Percentiles rank a stretch among this genome's conserved stretches.
Evolutionary conservation across 495 filamentous ascomycete species (phyloP).

Genomic region (Daldinia grandis): DNA sequence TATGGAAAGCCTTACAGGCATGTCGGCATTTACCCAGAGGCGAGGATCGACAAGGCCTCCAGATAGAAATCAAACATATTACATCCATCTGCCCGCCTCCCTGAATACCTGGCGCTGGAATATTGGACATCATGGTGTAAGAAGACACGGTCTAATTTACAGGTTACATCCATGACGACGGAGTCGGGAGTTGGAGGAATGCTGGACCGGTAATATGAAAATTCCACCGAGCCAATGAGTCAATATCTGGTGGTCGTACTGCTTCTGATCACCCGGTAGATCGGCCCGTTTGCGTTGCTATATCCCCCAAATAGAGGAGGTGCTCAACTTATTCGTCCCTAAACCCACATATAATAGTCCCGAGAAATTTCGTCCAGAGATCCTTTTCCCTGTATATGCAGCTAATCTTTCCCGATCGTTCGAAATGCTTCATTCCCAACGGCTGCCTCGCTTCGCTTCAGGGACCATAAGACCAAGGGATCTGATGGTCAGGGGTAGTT

Average conservation of each 20-base stretch:
- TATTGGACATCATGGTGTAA: constrained; percentile 24
- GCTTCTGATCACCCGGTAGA: constrained; percentile 34
- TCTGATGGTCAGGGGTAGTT: neutral
- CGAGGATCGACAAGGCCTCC: constrained; percentile 24
- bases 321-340: constrained; percentile 1
- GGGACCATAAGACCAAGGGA: neutral
- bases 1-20: constrained; percentile 17
- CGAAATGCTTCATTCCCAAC: constrained; percentile 1
- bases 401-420: neutral
- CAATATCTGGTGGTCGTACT: constrained; percentile 39
- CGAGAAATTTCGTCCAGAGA: constrained; percentile 22
- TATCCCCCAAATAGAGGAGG: constrained; percentile 34
- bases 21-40: constrained; percentile 32
- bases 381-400: neutral
- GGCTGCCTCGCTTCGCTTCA: constrained; percentile 17
- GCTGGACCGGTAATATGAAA: constrained; percentile 26
- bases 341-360: constrained; percentile 14
- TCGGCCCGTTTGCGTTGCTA: constrained; percentile 31
- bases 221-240: constrained; percentile 37
- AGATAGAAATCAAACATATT: constrained; percentile 19
- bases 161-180: constrained; percentile 31
- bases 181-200: constrained; percentile 26
- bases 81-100: constrained; percentile 25
- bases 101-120: constrained; percentile 27
- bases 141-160: constrained; percentile 11